phyloP scores from a whole-genome alignment of 2,329 filamentous ascomycete genomes.

The Epicoccum sorghinum region DNA sequence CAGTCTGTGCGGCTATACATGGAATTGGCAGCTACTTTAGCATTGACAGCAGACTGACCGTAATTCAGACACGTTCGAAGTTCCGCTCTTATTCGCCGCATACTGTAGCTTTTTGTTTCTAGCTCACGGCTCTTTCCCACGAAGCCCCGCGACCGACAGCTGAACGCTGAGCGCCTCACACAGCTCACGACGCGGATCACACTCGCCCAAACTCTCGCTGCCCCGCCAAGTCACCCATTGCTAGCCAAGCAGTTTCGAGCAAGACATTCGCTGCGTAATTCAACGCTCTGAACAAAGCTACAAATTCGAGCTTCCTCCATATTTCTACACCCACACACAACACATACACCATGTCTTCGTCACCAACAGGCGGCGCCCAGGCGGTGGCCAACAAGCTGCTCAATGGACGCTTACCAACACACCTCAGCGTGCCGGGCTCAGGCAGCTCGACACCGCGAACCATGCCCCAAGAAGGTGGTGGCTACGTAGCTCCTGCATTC shows the following conservation, averaged over 20 bases:
- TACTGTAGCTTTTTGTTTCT: conserved; percentile 2
- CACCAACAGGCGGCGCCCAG: conserved; percentile 38
- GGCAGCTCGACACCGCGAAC: conserved; percentile 66
- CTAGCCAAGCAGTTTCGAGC: conserved; percentile 17
- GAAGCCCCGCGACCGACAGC: conserved; percentile 5
- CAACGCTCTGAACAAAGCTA: conserved; percentile 1
- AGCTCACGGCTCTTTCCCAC: conserved; percentile 9
- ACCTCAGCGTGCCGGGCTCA: conserved; percentile 73
- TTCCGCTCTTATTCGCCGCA: conserved; percentile 8
- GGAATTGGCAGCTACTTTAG: not conserved
- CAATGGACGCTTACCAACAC: conserved; percentile 78
- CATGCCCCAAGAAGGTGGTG: conserved; percentile 83
- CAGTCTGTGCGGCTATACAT: not conserved
- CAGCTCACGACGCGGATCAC: conserved; percentile 10
- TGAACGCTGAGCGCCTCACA: conserved; percentile 7
- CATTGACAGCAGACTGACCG: conserved; percentile 13
- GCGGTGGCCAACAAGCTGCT: conserved; percentile 59
- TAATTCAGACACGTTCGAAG: conserved; percentile 11
- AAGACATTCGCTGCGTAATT: conserved; percentile 9
- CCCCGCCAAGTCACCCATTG: conserved; percentile 18
- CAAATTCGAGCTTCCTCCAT: conserved; percentile 2
- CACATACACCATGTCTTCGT: conserved; percentile 38
- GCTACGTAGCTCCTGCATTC: conserved; percentile 94
- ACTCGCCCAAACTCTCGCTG: conserved; percentile 14
- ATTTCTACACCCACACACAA: conserved; percentile 9